These are phyloP conservation scores for Phyllosticta citribraziliensis DNA, from an alignment of 2,329 filamentous ascomycete genomes.

Conservation along the genomic window DNA sequence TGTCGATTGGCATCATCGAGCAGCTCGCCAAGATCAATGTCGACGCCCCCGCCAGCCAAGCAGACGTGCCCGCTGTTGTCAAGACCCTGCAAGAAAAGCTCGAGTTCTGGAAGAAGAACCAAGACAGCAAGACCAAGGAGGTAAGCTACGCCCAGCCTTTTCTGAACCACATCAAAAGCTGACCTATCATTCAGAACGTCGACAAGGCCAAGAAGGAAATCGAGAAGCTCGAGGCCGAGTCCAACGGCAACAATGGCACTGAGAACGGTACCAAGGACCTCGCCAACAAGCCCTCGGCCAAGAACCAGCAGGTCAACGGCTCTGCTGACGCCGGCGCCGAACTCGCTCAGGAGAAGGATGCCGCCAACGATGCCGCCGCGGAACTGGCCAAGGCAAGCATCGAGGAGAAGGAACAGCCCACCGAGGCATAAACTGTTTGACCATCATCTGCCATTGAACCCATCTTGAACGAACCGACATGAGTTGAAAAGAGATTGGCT, in stretches of 20 bases:
- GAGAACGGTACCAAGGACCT: slow-evolving; percentile 45
- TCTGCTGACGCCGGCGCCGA: slow-evolving; percentile 44
- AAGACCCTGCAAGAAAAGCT: slow-evolving; percentile 94
- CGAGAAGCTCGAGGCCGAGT: slow-evolving; percentile 67
- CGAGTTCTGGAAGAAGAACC: slow-evolving; percentile 81
- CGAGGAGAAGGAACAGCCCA: slow-evolving; percentile 37
- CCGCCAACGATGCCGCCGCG: slow-evolving; percentile 47
- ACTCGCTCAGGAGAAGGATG: slow-evolving; percentile 48
- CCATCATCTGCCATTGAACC: background rate
- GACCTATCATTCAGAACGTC: slow-evolving; percentile 59
- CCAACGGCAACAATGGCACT: slow-evolving; percentile 27
- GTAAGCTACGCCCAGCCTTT: slow-evolving; percentile 44
- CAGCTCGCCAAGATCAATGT: slow-evolving; percentile 77
- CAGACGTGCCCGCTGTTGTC: slow-evolving; percentile 66
- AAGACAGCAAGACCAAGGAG: slow-evolving; percentile 79
- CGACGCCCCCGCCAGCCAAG: slow-evolving; percentile 76
- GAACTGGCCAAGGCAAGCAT: slow-evolving; percentile 52
- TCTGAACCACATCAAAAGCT: background rate
- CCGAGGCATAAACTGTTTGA: background rate
- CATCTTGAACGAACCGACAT: background rate
- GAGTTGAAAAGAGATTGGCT: background rate
- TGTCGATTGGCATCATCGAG: slow-evolving; percentile 85
- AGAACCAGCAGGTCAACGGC: slow-evolving; percentile 44
- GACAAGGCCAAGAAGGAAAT: slow-evolving; percentile 96
- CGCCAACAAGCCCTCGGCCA: slow-evolving; percentile 44